A percentile compares a stretch with the other conserved stretches of the same genome.
These are phyloP conservation scores for Acorus gramineus DNA, from an alignment of 106 monocot genomes.

Conservation along the genomic window DNA sequence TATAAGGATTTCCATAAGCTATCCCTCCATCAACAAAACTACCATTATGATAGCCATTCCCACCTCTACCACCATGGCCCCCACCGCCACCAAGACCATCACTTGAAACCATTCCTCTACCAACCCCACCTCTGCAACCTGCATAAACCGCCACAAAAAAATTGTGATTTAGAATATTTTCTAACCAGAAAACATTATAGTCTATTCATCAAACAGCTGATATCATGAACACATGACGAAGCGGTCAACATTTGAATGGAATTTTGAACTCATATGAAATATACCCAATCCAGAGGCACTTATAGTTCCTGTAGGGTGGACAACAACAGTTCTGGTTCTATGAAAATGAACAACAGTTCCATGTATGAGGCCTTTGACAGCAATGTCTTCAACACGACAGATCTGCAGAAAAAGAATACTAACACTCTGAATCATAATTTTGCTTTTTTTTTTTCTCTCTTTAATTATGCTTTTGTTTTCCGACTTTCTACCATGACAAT, in stretches of 20 bases:
- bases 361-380: constrained; percentile 66
- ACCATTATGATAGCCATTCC: constrained; percentile 58
- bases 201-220: no score
- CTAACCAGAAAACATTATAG: no score
- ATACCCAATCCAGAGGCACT: constrained; percentile 82
- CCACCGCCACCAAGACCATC: constrained; percentile 87
- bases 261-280: neutral
- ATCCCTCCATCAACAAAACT: constrained; percentile 56
- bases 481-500: no score
- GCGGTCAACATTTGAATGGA: neutral
- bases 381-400: constrained; percentile 97
- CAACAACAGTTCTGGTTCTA: constrained; percentile 70
- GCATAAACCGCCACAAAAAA: constrained; percentile 2
- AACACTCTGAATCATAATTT: no score
- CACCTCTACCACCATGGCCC: constrained; percentile 93
- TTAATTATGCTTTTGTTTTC: no score
- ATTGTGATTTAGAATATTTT: no score
- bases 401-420: constrained; percentile 37
- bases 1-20: constrained; percentile 61
- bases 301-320: constrained; percentile 61
- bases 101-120: constrained; percentile 50
- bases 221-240: no score
- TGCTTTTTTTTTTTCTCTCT: no score
- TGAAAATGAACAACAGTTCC: constrained; percentile 96
- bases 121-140: constrained; percentile 91